Evolutionary conservation across 1,284 basidiomycete species (phyloP).

Genomic region (Cryptococcus sp.): DNA sequence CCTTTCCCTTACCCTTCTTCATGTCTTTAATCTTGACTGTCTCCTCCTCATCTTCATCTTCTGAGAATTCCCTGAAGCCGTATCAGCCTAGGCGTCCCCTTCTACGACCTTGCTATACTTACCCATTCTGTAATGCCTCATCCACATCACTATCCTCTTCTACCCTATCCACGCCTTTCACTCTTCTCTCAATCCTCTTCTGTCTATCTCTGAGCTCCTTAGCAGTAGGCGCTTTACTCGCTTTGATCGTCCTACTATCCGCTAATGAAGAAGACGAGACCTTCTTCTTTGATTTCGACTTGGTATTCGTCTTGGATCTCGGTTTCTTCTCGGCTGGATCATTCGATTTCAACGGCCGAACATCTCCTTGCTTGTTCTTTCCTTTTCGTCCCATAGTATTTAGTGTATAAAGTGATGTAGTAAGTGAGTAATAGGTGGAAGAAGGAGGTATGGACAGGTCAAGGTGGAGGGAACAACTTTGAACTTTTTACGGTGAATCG

Average conservation of each 20-base stretch:
- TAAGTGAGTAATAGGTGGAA: not conserved
- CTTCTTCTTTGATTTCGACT: conserved; percentile 27
- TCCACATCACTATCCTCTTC: conserved; percentile 43
- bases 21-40: conserved; percentile 34
- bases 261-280: conserved; percentile 10
- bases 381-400: conserved; percentile 75
- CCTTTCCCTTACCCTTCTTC: conserved; percentile 40
- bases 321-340: conserved; percentile 1
- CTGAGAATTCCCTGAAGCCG: conserved; percentile 34
- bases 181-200: conserved; percentile 7
- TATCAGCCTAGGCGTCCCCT: conserved; percentile 2
- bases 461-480: not conserved
- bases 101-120: conserved; percentile 4
- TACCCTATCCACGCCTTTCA: conserved; percentile 37
- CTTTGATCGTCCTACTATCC: conserved; percentile 2
- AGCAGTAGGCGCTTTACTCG: conserved; percentile 13
- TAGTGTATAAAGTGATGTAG: not conserved
- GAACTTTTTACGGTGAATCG: too few species aligned
- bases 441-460: not conserved
- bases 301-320: conserved; percentile 30
- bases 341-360: conserved; percentile 54
- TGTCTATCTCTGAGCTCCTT: conserved; percentile 4
- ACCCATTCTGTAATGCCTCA: conserved; percentile 41
- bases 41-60: conserved; percentile 51
- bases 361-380: conserved; percentile 82